Evolutionary conservation across 306 rosid species (phyloP).

Genomic region (Sphenostylis stenocarpa): DNA sequence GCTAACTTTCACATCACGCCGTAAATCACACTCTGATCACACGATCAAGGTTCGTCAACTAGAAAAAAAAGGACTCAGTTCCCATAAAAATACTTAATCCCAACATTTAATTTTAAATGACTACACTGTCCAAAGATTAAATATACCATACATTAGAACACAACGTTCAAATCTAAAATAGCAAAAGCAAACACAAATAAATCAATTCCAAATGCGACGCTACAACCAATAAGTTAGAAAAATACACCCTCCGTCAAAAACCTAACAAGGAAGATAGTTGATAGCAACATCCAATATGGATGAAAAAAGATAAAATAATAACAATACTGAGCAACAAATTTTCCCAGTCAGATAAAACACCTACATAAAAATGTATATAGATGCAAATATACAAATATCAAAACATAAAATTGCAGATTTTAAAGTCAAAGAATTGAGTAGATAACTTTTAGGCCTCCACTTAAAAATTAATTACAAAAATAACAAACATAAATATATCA

Average conservation of each 20-base stretch:
- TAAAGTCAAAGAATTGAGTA: neutral
- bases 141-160: slow-evolving; percentile 14
- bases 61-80: neutral
- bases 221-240: neutral
- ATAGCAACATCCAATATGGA: slow-evolving; percentile 3
- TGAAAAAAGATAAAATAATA: neutral
- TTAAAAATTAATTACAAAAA: neutral
- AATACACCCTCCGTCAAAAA: neutral
- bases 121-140: slow-evolving; percentile 30
- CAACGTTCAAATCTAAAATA: slow-evolving; percentile 39
- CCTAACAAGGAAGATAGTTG: neutral
- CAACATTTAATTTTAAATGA: slow-evolving; percentile 37
- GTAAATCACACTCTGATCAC: too few species aligned
- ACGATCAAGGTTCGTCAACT: too few species aligned
- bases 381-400: slow-evolving; percentile 6
- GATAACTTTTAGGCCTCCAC: neutral
- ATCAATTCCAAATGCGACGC: slow-evolving; percentile 31
- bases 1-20: too few species aligned
- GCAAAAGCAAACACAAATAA: slow-evolving; percentile 29
- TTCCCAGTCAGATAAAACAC: neutral
- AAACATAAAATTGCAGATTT: neutral
- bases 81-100: neutral
- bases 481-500: neutral
- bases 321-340: neutral
- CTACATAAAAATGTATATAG: neutral